Percentiles rank a stretch among this genome's conserved stretches.
Conservation (phyloP, 306 rosid genomes). For the Clitoria ternatea region DNA sequence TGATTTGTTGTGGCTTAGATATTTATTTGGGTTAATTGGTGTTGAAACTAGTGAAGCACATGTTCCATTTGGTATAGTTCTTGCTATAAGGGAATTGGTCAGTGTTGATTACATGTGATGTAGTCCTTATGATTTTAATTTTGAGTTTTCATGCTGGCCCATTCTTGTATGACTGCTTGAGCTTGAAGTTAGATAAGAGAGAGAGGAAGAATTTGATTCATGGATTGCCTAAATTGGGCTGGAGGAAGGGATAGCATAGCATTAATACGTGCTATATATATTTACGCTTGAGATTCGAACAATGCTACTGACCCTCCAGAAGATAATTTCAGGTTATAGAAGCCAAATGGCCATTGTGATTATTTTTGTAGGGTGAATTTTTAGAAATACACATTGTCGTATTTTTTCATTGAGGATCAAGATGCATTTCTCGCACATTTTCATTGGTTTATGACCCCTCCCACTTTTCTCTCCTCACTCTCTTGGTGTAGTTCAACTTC, state of each 20-base stretch:
- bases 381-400: background rate
- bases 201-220: background rate
- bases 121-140: background rate
- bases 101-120: background rate
- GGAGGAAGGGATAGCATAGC: background rate
- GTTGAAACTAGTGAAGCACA: background rate
- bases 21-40: background rate
- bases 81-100: background rate
- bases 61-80: background rate
- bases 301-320: background rate
- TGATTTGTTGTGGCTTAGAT: background rate
- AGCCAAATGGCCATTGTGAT: background rate
- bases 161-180: background rate
- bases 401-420: background rate
- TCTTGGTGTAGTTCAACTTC: background rate
- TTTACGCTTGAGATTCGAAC: background rate
- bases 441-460: background rate
- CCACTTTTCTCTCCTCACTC: background rate
- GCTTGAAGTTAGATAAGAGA: background rate
- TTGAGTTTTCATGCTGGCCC: background rate
- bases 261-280: background rate
- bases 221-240: background rate
- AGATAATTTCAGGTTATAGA: background rate
- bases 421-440: background rate
- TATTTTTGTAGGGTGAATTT: background rate